Base-by-base conservation (phyloP, 768 basidiomycete genomes). In the Tylopilus subfusipes region DNA sequence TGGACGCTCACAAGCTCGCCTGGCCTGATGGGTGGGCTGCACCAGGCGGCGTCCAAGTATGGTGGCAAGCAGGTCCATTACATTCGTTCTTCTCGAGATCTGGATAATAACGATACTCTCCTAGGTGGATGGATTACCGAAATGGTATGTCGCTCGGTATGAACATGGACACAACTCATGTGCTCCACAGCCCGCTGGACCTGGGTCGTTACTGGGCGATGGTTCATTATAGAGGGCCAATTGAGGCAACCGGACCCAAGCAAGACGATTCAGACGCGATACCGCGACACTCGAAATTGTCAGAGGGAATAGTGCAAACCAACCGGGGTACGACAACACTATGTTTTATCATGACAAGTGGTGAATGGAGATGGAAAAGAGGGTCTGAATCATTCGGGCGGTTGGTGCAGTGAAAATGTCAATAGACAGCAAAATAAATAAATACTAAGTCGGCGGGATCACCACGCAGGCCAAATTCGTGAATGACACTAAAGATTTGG, bases 41-140 rank as follows among this genome's bases (percentile, higher is more conserved):
- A 63, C 29, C 22, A 49, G 14, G 54, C 54, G 9, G 57, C 50
- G 5, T 48, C 16, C 43, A 52, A 52, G 31, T 59, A 56, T 6
- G 62, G 61, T n/a, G 57, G 61, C 13, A 63, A 59, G 33, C 57
- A 63, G 51, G 62, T 62, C 25, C 19, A 50, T 55, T 11, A 19
- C 11, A 11, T 13, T 2, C 27, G 18, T 43, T 19, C 12, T 33
- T 12, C 7, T 21, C 2, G 25, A 16, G n/a, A 13, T 11, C 18
- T 25, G 21, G 22, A 9, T 24, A 25, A 5, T 57, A 55, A 57
- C 2, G 3, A 11, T 8, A 7, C 34, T 44, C n/a, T 1, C 5
- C 42, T 9, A 56, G 57, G 19, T 57, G 0, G 50, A 57, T 27
- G n/a, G 24, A 14, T 6, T 56, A 9, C 54, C 54, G 0, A 51